Percentiles rank a stretch among this genome's conserved stretches.
Evolutionary conservation across 139 green algal genomes (phyloP).

Genomic region (Pseudopediastrum boryanum): DNA sequence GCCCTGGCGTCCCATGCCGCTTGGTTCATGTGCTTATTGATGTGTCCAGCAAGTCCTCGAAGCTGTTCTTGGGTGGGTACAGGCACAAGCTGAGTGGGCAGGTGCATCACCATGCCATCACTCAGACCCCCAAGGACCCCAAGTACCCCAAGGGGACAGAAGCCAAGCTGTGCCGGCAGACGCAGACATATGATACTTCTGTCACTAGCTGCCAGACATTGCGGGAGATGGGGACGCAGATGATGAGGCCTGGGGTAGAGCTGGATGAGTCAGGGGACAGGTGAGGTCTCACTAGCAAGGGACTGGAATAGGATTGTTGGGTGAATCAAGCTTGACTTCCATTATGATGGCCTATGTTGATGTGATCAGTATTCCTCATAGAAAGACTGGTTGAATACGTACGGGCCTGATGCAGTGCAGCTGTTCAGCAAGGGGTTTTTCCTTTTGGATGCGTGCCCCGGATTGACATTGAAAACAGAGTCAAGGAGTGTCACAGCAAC

Average conservation of each 20-base stretch:
- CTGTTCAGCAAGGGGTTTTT: too few relatives aligned
- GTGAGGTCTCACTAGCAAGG: conserved; percentile 28
- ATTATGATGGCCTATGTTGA: too few relatives aligned
- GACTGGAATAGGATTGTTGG: too few relatives aligned
- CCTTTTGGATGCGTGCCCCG: too few relatives aligned
- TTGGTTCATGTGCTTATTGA: conserved; percentile 66
- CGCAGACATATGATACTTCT: conserved; percentile 63
- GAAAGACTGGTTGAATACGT: too few relatives aligned
- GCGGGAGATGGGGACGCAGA: conserved; percentile 76
- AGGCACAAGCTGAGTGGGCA: conserved; percentile 62
- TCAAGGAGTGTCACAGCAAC: too few relatives aligned
- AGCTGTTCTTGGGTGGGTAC: conserved; percentile 77
- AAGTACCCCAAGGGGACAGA: conserved; percentile 31
- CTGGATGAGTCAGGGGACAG: conserved; percentile 65
- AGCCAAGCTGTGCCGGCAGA: conserved; percentile 64
- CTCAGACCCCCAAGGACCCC: conserved; percentile 52
- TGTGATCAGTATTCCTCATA: too few relatives aligned
- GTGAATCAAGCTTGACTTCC: too few relatives aligned
- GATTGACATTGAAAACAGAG: too few relatives aligned
- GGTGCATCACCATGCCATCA: conserved; percentile 76
- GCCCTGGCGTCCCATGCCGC: conserved; percentile 47
- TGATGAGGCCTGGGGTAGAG: conserved; percentile 69
- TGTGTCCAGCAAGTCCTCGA: conserved; percentile 44
- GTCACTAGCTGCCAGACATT: conserved; percentile 53
- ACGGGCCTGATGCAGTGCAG: too few relatives aligned